phyloP scores from a whole-genome alignment of 495 filamentous ascomycete genomes.

The Podospora pseudoanserina region DNA sequence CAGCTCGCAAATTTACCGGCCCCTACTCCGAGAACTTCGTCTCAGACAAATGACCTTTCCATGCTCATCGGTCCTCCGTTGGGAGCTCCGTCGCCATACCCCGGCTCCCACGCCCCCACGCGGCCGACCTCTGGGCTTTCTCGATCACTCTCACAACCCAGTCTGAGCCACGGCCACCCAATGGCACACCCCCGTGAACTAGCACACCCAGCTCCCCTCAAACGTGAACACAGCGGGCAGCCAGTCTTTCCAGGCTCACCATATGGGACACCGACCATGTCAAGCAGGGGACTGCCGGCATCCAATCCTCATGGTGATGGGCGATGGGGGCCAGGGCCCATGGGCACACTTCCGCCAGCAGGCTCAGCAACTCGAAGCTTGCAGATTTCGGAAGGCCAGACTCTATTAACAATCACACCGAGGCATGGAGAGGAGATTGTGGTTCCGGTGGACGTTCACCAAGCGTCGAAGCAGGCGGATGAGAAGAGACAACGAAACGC shows the following conservation, averaged over 20 bases:
- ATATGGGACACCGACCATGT: slow-evolving; percentile 22
- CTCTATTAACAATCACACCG: slow-evolving; percentile 39
- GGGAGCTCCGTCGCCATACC: slow-evolving; percentile 30
- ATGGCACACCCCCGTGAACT: slow-evolving; percentile 28
- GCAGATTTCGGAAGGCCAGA: slow-evolving; percentile 41
- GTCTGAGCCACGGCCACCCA: slow-evolving; percentile 29
- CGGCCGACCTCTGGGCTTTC: slow-evolving; percentile 32
- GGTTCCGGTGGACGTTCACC: slow-evolving; percentile 72
- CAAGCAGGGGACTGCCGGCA: slow-evolving; percentile 22
- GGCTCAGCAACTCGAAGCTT: slow-evolving; percentile 20
- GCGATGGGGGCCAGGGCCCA: slow-evolving; percentile 30
- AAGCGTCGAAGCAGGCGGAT: slow-evolving; percentile 78
- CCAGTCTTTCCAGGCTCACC: slow-evolving; percentile 27
- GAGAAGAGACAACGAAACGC: slow-evolving; percentile 94
- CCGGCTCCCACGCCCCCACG: slow-evolving; percentile 27
- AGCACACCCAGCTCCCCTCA: slow-evolving; percentile 16
- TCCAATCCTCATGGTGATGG: slow-evolving; percentile 29
- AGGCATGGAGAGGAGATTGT: slow-evolving; percentile 44
- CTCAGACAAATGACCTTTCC: slow-evolving; percentile 26
- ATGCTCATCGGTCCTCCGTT: slow-evolving; percentile 35
- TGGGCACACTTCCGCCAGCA: slow-evolving; percentile 22
- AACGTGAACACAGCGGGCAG: slow-evolving; percentile 25
- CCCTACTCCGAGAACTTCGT: slow-evolving; percentile 34
- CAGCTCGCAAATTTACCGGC: slow-evolving; percentile 36
- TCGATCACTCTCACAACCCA: slow-evolving; percentile 42